A percentile compares a stretch with the other conserved stretches of the same genome.
These are phyloP conservation scores for Plectosphaerella plurivora DNA, from an alignment of 2,329 filamentous ascomycete species.

Conservation along the genomic window DNA sequence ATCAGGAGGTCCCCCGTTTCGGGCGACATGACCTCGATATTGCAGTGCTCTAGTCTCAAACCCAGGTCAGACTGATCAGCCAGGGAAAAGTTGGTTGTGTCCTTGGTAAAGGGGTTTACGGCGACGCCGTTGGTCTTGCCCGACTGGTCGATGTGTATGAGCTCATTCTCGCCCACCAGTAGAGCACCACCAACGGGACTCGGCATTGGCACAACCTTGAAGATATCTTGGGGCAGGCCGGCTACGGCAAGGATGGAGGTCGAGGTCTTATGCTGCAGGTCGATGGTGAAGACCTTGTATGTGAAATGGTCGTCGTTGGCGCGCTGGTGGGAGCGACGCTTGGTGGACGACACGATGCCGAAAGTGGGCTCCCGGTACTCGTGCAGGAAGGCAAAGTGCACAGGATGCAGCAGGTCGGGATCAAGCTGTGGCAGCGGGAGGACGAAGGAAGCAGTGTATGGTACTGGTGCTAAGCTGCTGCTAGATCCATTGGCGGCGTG, in stretches of 20 bases:
- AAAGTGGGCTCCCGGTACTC: conserved; percentile 98
- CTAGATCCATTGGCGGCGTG: conserved; percentile 24
- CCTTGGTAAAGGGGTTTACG: conserved; percentile 84
- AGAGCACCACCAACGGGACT: conserved; percentile 85
- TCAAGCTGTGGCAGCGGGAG: conserved; percentile 86
- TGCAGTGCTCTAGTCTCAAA: conserved; percentile 76
- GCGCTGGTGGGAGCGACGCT: conserved; percentile 69
- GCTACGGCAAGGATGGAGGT: conserved; percentile 86
- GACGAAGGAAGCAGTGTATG: conserved; percentile 89
- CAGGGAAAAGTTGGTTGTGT: conserved; percentile 78
- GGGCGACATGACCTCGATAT: conserved; percentile 69
- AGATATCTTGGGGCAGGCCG: conserved; percentile 82
- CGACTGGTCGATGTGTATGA: conserved; percentile 94
- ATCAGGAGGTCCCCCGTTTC: conserved; percentile 83
- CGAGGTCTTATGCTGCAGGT: conserved; percentile 87
- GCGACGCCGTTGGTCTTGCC: conserved; percentile 90
- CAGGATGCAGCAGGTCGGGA: conserved; percentile 78
- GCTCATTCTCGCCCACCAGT: conserved; percentile 80
- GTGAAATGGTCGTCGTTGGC: conserved; percentile 80
- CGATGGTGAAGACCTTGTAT: conserved; percentile 93
- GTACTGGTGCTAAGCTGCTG: conserved; percentile 49
- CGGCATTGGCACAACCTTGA: conserved; percentile 75
- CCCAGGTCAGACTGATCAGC: conserved; percentile 79
- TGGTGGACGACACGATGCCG: conserved; percentile 80
- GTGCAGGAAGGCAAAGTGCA: conserved; percentile 89